Evolutionary conservation across 2,329 filamentous ascomycete species (phyloP).

Genomic region (Cercospora beticola): DNA sequence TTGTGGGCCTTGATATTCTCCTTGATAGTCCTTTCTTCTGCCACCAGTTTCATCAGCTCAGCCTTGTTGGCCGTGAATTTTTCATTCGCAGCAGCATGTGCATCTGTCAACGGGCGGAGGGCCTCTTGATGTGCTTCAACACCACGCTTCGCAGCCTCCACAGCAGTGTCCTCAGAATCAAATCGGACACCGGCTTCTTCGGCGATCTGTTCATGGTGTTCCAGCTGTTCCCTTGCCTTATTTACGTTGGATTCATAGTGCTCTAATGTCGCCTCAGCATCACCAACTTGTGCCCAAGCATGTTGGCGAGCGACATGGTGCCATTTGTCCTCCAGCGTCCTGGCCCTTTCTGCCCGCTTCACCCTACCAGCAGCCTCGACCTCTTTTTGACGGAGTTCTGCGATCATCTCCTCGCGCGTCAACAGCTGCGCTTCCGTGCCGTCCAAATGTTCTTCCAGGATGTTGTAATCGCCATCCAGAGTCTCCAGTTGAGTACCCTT

Average conservation of each 20-base stretch:
- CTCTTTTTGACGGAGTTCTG: constrained; percentile 56
- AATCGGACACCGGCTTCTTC: constrained; percentile 46
- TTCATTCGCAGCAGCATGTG: constrained; percentile 52
- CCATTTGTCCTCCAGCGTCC: constrained; percentile 54
- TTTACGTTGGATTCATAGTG: constrained; percentile 34
- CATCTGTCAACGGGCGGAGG: constrained; percentile 48
- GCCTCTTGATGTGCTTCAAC: constrained; percentile 39
- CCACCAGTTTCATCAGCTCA: constrained; percentile 30
- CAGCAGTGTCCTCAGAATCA: constrained; percentile 45
- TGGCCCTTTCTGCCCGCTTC: constrained; percentile 64
- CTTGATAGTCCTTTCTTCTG: constrained; percentile 66
- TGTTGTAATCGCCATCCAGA: constrained; percentile 83
- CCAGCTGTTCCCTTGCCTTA: constrained; percentile 49
- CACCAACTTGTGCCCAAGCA: constrained; percentile 83
- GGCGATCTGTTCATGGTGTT: constrained; percentile 43
- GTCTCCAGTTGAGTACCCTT: constrained; percentile 92
- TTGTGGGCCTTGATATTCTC: constrained; percentile 57
- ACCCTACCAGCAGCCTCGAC: constrained; percentile 65
- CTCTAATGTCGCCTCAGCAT: constrained; percentile 59
- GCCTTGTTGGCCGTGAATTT: constrained; percentile 46
- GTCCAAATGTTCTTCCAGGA: constrained; percentile 77
- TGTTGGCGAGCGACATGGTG: constrained; percentile 64
- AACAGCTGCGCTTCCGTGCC: constrained; percentile 65
- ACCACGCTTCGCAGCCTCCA: constrained; percentile 40
- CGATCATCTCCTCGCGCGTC: constrained; percentile 63